A percentile compares a stretch with the other conserved stretches of the same genome.
phyloP scores from a whole-genome alignment of 106 monocot species.

The Posidonia australis region DNA sequence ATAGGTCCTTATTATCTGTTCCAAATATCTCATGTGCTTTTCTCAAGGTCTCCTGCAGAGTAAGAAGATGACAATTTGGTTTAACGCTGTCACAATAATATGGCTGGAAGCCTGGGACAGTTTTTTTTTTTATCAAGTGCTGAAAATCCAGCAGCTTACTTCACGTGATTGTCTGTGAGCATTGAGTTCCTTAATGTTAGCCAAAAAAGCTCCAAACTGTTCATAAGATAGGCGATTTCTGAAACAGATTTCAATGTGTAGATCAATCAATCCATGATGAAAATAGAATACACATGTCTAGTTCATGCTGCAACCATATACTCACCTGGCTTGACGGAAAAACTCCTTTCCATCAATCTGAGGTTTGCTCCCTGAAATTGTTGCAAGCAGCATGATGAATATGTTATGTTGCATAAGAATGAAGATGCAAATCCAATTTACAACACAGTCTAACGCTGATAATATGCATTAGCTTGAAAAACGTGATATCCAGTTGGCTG shows the following conservation, averaged over 20 bases:
- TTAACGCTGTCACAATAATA: not conserved
- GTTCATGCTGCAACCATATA: not conserved
- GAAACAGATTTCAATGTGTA: not conserved
- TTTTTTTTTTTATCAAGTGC: not conserved
- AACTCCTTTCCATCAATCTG: constrained; percentile 96
- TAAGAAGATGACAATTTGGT: not conserved
- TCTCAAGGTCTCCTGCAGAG: constrained; percentile 44
- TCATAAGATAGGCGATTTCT: constrained; percentile 91
- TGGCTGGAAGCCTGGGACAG: not conserved
- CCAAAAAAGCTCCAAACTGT: constrained; percentile 87
- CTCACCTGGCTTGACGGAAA: constrained; percentile 89
- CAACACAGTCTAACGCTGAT: too few species aligned
- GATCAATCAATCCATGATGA: not conserved
- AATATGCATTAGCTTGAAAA: too few species aligned
- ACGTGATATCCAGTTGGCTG: too few species aligned
- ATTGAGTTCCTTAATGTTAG: constrained; percentile 90
- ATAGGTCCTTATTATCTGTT: constrained; percentile 42
- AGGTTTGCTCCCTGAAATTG: constrained; percentile 47
- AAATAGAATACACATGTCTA: not conserved
- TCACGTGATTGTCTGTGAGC: constrained; percentile 68
- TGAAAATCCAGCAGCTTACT: constrained; percentile 21
- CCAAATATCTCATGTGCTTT: constrained; percentile 65
- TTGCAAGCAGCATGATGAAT: not conserved
- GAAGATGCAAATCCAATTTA: too few species aligned
- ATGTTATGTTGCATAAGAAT: too few species aligned